Conservation (phyloP, 345 rosid species). For the Eucalyptus sp. region DNA sequence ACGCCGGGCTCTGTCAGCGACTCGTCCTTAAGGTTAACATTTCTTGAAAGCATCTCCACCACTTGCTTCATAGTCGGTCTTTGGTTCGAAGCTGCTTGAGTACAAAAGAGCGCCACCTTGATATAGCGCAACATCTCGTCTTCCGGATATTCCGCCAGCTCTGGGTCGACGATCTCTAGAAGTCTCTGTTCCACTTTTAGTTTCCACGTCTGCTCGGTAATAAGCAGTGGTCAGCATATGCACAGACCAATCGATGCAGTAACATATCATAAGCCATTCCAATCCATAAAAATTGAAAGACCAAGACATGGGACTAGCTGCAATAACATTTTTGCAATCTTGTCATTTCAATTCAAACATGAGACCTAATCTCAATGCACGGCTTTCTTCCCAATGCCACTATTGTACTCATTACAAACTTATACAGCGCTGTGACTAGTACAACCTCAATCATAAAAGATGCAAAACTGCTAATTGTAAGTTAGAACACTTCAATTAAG, state of each 20-base stretch:
- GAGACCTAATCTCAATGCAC: neutral
- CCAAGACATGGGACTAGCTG: neutral
- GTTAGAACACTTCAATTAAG: neutral
- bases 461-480: neutral
- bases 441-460: neutral
- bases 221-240: neutral
- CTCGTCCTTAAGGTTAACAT: conserved; percentile 54
- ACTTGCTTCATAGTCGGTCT: conserved; percentile 87
- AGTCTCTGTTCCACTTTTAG: conserved; percentile 59
- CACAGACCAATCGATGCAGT: neutral
- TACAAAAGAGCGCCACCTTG: conserved; percentile 77
- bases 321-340: neutral
- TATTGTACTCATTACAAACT: neutral
- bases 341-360: neutral
- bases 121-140: conserved; percentile 54
- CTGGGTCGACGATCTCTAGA: conserved; percentile 62
- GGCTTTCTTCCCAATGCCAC: neutral
- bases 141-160: conserved; percentile 40
- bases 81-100: conserved; percentile 53
- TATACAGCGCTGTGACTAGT: neutral
- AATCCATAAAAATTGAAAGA: neutral
- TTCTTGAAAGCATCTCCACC: conserved; percentile 72
- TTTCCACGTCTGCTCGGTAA: conserved; percentile 62
- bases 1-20: conserved; percentile 60
- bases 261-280: neutral